Conservation (phyloP, 1,284 basidiomycete genomes). For the Lentinula novae-zelandiae region DNA sequence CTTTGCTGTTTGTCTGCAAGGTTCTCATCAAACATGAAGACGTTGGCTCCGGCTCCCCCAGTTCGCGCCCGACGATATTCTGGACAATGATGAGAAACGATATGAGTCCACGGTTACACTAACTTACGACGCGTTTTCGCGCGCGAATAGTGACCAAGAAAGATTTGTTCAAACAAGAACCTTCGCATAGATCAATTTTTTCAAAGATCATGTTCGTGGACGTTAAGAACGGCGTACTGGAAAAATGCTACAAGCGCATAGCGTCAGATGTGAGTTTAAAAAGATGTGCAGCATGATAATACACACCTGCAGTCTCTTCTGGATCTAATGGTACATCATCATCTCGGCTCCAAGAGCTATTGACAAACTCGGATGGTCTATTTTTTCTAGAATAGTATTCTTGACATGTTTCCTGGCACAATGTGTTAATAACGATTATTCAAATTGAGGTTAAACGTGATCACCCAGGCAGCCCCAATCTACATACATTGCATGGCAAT, state of each 20-base stretch:
- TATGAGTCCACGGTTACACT: background rate
- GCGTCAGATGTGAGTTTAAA: background rate
- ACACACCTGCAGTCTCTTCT: slow-evolving; percentile 19
- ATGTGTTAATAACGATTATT: slow-evolving; percentile 16
- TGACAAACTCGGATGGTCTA: background rate
- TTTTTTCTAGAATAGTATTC: slow-evolving; percentile 25
- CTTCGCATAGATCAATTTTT: slow-evolving; percentile 16
- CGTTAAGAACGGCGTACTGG: background rate
- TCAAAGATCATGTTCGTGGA: background rate
- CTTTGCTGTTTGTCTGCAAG: slow-evolving; percentile 20
- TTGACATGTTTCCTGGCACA: slow-evolving; percentile 29
- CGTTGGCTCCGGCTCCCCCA: slow-evolving; percentile 16
- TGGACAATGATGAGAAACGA: slow-evolving; percentile 11
- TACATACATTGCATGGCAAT: slow-evolving; percentile 4
- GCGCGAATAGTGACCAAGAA: slow-evolving; percentile 24
- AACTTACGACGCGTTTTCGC: slow-evolving; percentile 26
- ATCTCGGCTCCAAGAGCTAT: slow-evolving; percentile 9
- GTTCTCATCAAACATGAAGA: slow-evolving; percentile 19
- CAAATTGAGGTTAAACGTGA: no score
- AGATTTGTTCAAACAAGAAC: slow-evolving; percentile 31
- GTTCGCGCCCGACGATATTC: slow-evolving; percentile 25
- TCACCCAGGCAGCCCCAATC: no score
- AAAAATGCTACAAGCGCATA: background rate
- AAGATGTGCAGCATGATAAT: no score
- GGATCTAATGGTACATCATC: slow-evolving; percentile 26